Base-by-base conservation (phyloP, 148 eudicot species). In the Polygonum aviculare region DNA sequence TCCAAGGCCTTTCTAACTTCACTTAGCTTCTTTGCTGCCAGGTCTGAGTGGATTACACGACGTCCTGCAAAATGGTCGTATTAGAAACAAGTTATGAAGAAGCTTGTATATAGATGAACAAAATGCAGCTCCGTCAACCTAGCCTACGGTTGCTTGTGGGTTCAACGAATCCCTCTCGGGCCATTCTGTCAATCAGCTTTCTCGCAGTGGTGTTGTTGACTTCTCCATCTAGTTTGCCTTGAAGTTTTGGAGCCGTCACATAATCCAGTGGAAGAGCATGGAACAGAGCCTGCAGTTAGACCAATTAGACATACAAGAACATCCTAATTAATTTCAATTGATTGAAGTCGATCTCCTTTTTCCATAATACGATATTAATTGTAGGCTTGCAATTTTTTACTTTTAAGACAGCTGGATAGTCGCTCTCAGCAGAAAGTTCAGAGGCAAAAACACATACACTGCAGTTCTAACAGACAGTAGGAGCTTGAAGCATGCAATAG, bases 251-350 rank as follows among this genome's bases (percentile, higher is more conserved):
- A 57, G 87, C 82, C 11, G 91, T 77, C 33, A 95, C 77, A 70
- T 92, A 92, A 35, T 90, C 86, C 96, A 95, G 79, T 12, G 94
- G 93, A 76, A 95, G 98, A 82, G 96, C 88, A 80, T 87, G 88
- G 78, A 87, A 95, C 74, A 95, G 77, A 74, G 98, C 98, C 98
- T 95, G 92, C 82, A 67, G 7, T 35, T 18, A 67, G 21, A 36
- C 72, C 5, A n/a, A 67, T 38, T 16, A 67, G 44, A 67, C 16
- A 67, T 15, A 8, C 4, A 36, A 67, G 45, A 10, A 63, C 40
- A 63, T 63, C 18, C 12, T 33, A 33, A 40, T 31, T 63, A 63
- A 4, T 57, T 26, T 26, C 31, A 26, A 63, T 63, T 31, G 4
- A 35, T 35, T 33, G 26, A 14, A 31, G 4, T 5, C 41, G 6